Percentiles rank a stretch among this genome's conserved stretches.
These are phyloP conservation scores for Magnaporthiopsis poae DNA, from an alignment of 2,329 filamentous ascomycete species.

Conservation along the genomic window DNA sequence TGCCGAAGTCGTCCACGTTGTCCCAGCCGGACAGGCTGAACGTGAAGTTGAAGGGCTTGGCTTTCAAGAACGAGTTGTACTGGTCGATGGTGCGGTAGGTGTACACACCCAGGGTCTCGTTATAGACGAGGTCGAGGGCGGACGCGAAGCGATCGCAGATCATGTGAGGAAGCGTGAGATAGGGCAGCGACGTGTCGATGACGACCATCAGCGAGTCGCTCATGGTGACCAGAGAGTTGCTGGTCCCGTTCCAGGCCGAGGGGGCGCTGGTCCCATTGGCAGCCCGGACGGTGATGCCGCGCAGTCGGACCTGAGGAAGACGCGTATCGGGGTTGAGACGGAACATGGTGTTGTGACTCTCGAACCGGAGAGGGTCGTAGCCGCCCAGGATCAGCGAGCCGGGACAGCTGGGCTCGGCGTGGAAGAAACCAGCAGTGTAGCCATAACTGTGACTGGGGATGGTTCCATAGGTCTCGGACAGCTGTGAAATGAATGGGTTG, in stretches of 20 bases:
- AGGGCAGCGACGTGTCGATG: conserved; percentile 56
- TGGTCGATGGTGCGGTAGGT: conserved; percentile 48
- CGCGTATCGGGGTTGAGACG: conserved; percentile 43
- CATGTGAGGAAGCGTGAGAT: conserved; percentile 50
- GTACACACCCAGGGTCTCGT: conserved; percentile 55
- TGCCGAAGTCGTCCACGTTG: conserved; percentile 41
- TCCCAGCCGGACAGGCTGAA: conserved; percentile 48
- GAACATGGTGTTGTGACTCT: conserved; percentile 52
- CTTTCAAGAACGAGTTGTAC: conserved; percentile 34
- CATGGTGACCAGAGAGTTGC: conserved; percentile 31
- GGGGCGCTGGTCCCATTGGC: conserved; percentile 21
- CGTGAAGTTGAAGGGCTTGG: conserved; percentile 41
- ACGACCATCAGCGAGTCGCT: conserved; percentile 39
- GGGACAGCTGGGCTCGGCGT: conserved; percentile 34
- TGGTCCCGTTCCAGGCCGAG: conserved; percentile 30
- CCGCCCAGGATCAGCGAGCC: conserved; percentile 59
- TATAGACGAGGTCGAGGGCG: conserved; percentile 55
- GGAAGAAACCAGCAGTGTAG: conserved; percentile 66
- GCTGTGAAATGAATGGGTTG: conserved; percentile 42
- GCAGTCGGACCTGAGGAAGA: conserved; percentile 49
- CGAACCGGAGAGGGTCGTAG: conserved; percentile 54
- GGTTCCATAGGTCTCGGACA: conserved; percentile 47
- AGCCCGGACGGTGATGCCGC: conserved; percentile 41
- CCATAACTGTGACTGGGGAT: conserved; percentile 67
- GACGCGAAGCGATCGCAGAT: conserved; percentile 57